A percentile compares a stretch with the other conserved stretches of the same genome.
These are phyloP conservation scores for Aspergillus asperescens DNA, from an alignment of 495 filamentous ascomycete genomes.

Conservation along the genomic window DNA sequence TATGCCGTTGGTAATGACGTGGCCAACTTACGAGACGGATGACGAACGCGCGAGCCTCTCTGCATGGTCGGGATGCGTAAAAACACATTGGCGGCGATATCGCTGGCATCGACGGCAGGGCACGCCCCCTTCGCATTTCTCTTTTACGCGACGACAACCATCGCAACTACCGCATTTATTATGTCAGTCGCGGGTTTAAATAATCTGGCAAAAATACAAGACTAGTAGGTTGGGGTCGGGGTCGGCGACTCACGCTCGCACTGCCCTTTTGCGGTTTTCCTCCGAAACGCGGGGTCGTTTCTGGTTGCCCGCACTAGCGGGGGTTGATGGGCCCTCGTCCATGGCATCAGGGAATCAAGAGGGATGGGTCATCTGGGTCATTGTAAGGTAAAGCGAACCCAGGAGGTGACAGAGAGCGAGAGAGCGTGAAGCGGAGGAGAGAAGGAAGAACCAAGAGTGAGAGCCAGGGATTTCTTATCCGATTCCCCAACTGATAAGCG, in stretches of 20 bases:
- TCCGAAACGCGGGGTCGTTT: conserved; percentile 47
- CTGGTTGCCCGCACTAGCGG: conserved; percentile 29
- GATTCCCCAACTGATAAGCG: conserved; percentile 12
- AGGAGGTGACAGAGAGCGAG: background rate
- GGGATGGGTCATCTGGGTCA: conserved; percentile 14
- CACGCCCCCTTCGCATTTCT: conserved; percentile 50
- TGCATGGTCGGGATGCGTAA: conserved; percentile 39
- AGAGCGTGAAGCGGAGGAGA: background rate
- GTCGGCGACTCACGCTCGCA: conserved; percentile 38
- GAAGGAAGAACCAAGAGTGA: conserved; percentile 1
- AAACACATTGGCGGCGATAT: conserved; percentile 46
- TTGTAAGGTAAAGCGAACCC: conserved; percentile 13
- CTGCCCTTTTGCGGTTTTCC: conserved; percentile 47
- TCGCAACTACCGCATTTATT: conserved; percentile 36
- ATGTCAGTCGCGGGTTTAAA: background rate
- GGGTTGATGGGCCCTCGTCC: conserved; percentile 28
- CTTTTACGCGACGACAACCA: conserved; percentile 46
- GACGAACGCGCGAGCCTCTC: conserved; percentile 35
- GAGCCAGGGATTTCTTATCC: conserved; percentile 11
- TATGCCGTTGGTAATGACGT: background rate
- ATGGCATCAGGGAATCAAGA: conserved; percentile 20
- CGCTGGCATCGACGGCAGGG: conserved; percentile 46
- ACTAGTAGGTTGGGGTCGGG: background rate
- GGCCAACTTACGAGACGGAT: conserved; percentile 33
- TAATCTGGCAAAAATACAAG: background rate